These are phyloP conservation scores for Ceratobasidium sp. DNA, from an alignment of 1,284 basidiomycete genomes.

Conservation along the genomic window DNA sequence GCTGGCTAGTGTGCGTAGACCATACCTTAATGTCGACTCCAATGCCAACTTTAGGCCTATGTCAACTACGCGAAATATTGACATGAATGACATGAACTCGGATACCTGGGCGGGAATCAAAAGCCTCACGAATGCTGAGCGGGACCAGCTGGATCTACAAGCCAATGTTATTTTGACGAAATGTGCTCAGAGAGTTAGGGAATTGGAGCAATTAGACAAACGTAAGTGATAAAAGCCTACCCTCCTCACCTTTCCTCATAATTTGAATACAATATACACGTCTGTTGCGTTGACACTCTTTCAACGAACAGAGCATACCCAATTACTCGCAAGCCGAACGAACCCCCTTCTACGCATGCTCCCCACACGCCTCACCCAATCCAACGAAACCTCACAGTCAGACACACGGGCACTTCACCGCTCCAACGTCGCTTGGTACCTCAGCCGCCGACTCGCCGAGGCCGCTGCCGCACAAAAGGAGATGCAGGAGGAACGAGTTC, in stretches of 20 bases:
- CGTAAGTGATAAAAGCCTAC: constrained; percentile 61
- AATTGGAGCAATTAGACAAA: constrained; percentile 86
- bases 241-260: constrained; percentile 46
- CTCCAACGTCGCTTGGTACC: constrained; percentile 84
- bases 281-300: constrained; percentile 36
- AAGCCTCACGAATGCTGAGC: constrained; percentile 82
- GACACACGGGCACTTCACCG: constrained; percentile 85
- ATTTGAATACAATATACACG: not conserved
- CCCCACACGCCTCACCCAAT: constrained; percentile 68
- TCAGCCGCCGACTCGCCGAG: constrained; percentile 79
- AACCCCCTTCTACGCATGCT: constrained; percentile 73
- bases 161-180: constrained; percentile 82
- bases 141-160: constrained; percentile 91
- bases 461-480: constrained; percentile 82
- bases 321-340: constrained; percentile 67
- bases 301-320: constrained; percentile 65
- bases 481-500: constrained; percentile 88
- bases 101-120: constrained; percentile 74
- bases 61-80: constrained; percentile 65
- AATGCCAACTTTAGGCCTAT: constrained; percentile 61
- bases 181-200: constrained; percentile 84
- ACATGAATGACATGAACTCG: constrained; percentile 59
- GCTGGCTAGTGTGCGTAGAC: constrained; percentile 73
- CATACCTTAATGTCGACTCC: constrained; percentile 81
- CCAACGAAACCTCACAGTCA: constrained; percentile 66